A percentile compares a stretch with the other conserved stretches of the same genome.
Evolutionary conservation across 768 basidiomycete species (phyloP).

Genomic region (Boletus vermiculosoides): DNA sequence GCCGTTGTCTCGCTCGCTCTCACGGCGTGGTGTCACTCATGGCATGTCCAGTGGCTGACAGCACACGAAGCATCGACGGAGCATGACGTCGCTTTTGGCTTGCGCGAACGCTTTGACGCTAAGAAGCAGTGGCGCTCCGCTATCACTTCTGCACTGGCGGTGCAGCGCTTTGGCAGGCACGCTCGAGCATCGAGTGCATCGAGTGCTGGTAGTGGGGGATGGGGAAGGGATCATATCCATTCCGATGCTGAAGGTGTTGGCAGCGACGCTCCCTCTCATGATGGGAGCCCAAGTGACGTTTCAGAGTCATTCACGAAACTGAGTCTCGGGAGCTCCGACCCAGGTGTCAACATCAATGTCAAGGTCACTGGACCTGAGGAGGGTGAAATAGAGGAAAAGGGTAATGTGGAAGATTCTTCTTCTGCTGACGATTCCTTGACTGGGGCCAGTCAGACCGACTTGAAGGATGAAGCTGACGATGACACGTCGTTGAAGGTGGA

Average conservation of each 20-base stretch:
- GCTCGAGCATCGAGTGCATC: slow-evolving; percentile 28
- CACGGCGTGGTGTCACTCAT: background rate
- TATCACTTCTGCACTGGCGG: slow-evolving; percentile 50
- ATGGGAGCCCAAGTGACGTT: slow-evolving; percentile 24
- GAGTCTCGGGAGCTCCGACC: slow-evolving; percentile 31
- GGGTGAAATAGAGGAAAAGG: slow-evolving; percentile 18
- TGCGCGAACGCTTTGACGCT: slow-evolving; percentile 83
- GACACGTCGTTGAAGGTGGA: slow-evolving; percentile 3
- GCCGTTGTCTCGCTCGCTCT: slow-evolving; percentile 20
- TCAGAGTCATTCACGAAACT: slow-evolving; percentile 27
- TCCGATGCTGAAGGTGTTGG: slow-evolving; percentile 28
- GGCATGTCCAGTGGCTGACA: slow-evolving; percentile 65
- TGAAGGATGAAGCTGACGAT: slow-evolving; percentile 11
- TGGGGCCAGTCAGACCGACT: slow-evolving; percentile 12
- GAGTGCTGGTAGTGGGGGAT: slow-evolving; percentile 34
- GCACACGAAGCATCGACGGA: slow-evolving; percentile 62
- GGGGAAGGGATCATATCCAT: slow-evolving; percentile 35
- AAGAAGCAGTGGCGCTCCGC: slow-evolving; percentile 71
- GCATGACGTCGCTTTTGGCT: slow-evolving; percentile 67
- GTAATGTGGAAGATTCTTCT: slow-evolving; percentile 25
- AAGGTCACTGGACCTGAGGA: slow-evolving; percentile 36
- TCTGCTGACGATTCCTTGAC: slow-evolving; percentile 21
- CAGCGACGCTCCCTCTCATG: slow-evolving; percentile 37
- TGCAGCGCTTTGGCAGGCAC: slow-evolving; percentile 32
- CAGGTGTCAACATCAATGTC: slow-evolving; percentile 43